Evolutionary conservation across 1,139 yeast species (phyloP), one percentile per base, ranked within the genome.

Genomic region (Geotrichum fermentans): DNA sequence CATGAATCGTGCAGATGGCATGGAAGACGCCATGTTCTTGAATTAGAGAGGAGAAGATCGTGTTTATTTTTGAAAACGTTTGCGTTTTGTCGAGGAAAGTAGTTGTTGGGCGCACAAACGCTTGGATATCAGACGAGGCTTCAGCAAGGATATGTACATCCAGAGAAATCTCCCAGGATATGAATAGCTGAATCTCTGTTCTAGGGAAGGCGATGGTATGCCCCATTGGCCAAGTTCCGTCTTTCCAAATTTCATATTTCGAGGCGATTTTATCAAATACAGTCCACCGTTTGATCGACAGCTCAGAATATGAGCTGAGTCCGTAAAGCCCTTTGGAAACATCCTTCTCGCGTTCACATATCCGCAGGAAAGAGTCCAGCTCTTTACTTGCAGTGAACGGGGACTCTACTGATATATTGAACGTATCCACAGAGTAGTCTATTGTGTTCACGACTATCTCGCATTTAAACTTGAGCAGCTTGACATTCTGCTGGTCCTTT

Each of bases 251-350:
- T 1, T 33, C 22, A 39, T 44, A 50, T 24, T 45, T 51, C 7
- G 38, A 16, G 1, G 54, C 47, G 17, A 60, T 49, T n/a, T 43
- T 30, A 5, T 46, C 49, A 43, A 60, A 60, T 14, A 54, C 55
- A 2, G 44, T 39, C 14, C 49, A 41, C 14, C 64, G 54, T 22
- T 49, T 56, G 24, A 45, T 30, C n/a, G 45, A 42, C 34, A 59
- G 28, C 37, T 55, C 55, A 2, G 56, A 56, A 46, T 60, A 60
- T 41, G 55, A 55, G 7, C 60, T 52, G 28, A 60, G 37, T 2
- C 62, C 64, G 35, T 53, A 50, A 51, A 60, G 52, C 13, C 56
- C 55, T 24, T 45, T 46, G 24, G 53, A 51, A 10, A 60, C 49
- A 40, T 60, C 56, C 10, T 39, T 39, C 13, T 52, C 45, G 13